Percentiles rank a stretch among this genome's conserved stretches.
These are phyloP conservation scores for Graphilbum sp. DNA, from an alignment of 2,329 filamentous ascomycete genomes.

Conservation along the genomic window DNA sequence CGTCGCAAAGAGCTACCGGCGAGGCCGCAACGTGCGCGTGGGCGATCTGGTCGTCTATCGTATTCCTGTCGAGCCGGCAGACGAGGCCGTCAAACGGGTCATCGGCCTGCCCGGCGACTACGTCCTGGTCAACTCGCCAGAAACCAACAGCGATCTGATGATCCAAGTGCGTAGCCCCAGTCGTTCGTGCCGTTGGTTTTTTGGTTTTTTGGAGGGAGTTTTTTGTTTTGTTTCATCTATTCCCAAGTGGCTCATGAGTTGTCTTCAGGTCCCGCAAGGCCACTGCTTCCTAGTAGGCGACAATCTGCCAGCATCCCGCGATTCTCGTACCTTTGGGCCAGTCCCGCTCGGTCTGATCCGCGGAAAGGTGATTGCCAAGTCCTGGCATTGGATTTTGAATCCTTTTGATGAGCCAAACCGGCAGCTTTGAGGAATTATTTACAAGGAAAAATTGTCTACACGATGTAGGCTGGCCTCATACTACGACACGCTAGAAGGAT, in stretches of 20 bases:
- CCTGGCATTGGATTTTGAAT: conserved; percentile 31
- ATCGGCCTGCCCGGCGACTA: conserved; percentile 63
- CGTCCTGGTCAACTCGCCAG: conserved; percentile 49
- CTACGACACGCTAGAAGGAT: too few species aligned
- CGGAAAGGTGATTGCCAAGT: conserved; percentile 59
- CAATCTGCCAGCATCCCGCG: conserved; percentile 67
- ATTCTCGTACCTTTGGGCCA: conserved; percentile 77
- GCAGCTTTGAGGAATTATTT: too few species aligned
- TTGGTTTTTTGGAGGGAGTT: background rate
- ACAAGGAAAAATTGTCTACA: too few species aligned
- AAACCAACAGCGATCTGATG: conserved; percentile 32
- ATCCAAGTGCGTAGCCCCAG: conserved; percentile 45
- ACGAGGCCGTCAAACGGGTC: conserved; percentile 62
- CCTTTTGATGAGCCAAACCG: conserved; percentile 9
- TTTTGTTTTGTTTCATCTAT: background rate
- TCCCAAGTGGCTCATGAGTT: background rate
- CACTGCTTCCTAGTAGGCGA: conserved; percentile 89
- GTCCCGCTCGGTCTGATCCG: conserved; percentile 70
- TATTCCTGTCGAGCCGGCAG: conserved; percentile 49
- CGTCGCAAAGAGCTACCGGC: conserved; percentile 48
- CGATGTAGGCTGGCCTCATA: too few species aligned
- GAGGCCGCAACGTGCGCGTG: conserved; percentile 49
- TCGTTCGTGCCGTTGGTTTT: too few species aligned
- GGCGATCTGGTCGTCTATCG: conserved; percentile 72
- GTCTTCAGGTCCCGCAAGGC: conserved; percentile 62